Evolutionary conservation across 2,329 filamentous ascomycete species (phyloP).

Genomic region (Fusarium haematococcum): DNA sequence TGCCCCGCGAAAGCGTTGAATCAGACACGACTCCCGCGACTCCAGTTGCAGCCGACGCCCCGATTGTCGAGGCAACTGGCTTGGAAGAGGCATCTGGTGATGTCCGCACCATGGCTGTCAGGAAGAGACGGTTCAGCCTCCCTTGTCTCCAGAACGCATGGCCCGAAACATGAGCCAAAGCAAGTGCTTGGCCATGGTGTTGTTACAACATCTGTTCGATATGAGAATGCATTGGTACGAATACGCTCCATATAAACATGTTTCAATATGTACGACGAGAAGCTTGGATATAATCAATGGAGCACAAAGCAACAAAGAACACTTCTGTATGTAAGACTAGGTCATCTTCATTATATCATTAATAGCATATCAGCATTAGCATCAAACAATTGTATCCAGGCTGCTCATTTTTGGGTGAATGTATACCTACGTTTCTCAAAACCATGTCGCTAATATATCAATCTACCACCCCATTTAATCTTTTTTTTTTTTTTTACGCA

Average conservation of each 20-base stretch:
- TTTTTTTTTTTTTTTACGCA: slow-evolving; percentile 52
- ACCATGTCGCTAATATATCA: slow-evolving; percentile 35
- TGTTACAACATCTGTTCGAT: not conserved
- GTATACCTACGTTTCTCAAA: slow-evolving; percentile 26
- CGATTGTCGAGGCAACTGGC: not conserved
- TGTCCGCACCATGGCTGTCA: slow-evolving; percentile 2
- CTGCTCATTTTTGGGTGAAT: slow-evolving; percentile 14
- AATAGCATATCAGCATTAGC: slow-evolving; percentile 18
- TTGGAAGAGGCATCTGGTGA: slow-evolving; percentile 1
- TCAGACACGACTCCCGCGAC: slow-evolving; percentile 12
- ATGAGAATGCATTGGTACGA: not conserved
- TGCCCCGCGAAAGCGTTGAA: slow-evolving; percentile 8
- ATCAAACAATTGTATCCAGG: slow-evolving; percentile 1
- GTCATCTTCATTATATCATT: slow-evolving; percentile 24
- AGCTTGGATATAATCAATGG: not conserved
- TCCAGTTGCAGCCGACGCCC: not conserved
- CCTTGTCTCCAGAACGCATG: slow-evolving; percentile 45
- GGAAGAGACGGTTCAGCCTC: slow-evolving; percentile 44
- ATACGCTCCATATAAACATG: not conserved
- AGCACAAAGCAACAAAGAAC: not conserved
- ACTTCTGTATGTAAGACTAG: not conserved
- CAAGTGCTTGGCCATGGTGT: not conserved
- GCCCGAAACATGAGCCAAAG: slow-evolving; percentile 26
- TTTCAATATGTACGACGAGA: not conserved
- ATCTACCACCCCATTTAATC: slow-evolving; percentile 1